Percentiles rank a stretch among this genome's conserved stretches.
phyloP scores from a whole-genome alignment of 768 basidiomycete species.

The Russula vinacea region DNA sequence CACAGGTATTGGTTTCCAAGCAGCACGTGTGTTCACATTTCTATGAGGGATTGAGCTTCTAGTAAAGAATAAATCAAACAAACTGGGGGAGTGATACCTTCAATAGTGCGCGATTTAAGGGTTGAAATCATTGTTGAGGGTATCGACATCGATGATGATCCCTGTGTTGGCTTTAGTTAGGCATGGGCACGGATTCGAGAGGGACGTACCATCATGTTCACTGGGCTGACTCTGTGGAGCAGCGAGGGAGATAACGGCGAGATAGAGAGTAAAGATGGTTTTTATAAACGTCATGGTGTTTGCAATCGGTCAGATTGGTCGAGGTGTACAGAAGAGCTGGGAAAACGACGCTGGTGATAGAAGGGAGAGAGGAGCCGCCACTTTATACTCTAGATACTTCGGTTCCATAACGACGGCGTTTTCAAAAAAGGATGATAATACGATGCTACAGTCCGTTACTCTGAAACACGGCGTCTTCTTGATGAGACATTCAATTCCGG shows the following conservation, averaged over 20 bases:
- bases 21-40: not conserved
- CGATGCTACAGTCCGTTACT: no score
- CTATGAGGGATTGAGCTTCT: not conserved
- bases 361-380: not conserved
- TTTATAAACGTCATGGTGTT: slow-evolving; percentile 16
- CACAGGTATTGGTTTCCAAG: not conserved
- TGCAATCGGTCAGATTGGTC: not conserved
- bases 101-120: no score
- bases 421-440: not conserved
- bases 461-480: not conserved
- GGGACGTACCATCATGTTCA: not conserved
- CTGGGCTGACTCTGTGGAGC: not conserved
- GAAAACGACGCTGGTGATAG: not conserved
- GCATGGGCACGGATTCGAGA: not conserved
- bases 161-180: not conserved
- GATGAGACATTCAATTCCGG: not conserved
- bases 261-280: slow-evolving; percentile 5
- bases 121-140: no score
- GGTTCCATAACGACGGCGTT: not conserved
- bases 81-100: not conserved
- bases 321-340: not conserved
- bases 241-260: slow-evolving; percentile 7
- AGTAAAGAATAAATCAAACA: not conserved
- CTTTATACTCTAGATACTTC: not conserved
- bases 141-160: no score